Evolutionary conservation across 148 eudicot species (phyloP), one percentile per base, ranked within the genome.

Genomic region (Silene uniflora): DNA sequence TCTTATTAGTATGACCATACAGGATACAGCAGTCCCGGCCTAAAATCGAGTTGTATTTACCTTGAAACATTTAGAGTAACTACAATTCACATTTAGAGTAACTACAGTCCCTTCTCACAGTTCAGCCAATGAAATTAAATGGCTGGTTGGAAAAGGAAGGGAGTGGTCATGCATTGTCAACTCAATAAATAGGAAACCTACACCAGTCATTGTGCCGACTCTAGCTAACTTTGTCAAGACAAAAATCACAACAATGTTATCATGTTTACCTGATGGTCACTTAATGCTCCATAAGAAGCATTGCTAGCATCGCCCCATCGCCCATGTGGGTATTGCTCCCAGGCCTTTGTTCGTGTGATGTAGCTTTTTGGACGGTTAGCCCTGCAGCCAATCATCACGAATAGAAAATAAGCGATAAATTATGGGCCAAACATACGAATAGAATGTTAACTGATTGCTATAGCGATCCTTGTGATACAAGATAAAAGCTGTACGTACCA

Each of bases 311-410:
- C 92, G 72, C 93, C 96, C 98, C 97, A 91, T 81, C 97, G 90
- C 69, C 97, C 98, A 71, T 80, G 87, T 75, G 98, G 98, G 79
- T 85, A 94, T 69, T 90, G 90, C 66, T 94, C 97, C 98, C 98
- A 94, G 52, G 87, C 96, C 52, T 73, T 75, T 21, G 98, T 94
- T 85, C 98, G 86, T 65, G 90, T 84, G 27, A 94, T 86, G 81
- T 94, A 94, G 81, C 97, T 91, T 78, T 91, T 94, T 62, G 98
- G 97, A 88, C 98, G 97, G 81, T 94, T 94, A 73, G 97, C 98
- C 98, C 97, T 94, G 77, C 70, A 77, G 68, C 79, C 82, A 77
- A 79, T 73, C 18, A 69, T 27, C 61, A 65, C 70, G 18, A 74
- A 61, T 69, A 27, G 68, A 19, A n/a, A 59, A 68, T 64, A 10